A percentile compares a stretch with the other conserved stretches of the same genome.
phyloP scores from a whole-genome alignment of 495 filamentous ascomycete species.

The Penicillium manginii region DNA sequence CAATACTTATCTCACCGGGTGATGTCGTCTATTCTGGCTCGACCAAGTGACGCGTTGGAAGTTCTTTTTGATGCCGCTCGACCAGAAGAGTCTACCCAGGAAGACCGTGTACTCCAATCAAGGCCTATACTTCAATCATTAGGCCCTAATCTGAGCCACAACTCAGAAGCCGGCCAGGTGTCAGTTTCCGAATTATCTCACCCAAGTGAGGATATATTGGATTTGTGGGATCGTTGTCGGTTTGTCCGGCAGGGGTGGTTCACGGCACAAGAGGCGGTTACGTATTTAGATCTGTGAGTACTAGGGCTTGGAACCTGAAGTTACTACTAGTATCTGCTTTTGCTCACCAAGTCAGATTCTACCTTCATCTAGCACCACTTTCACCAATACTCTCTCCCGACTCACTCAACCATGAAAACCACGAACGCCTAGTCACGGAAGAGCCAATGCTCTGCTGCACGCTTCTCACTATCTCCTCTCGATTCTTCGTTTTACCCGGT shows the following conservation, averaged over 20 bases:
- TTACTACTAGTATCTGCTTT: too few species aligned
- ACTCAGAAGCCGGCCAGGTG: constrained; percentile 27
- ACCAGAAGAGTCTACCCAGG: constrained; percentile 10
- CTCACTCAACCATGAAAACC: constrained; percentile 50
- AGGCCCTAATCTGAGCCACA: constrained; percentile 18
- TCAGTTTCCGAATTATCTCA: constrained; percentile 34
- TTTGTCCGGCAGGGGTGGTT: constrained; percentile 59
- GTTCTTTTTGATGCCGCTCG: constrained; percentile 55
- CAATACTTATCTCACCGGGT: constrained; percentile 41
- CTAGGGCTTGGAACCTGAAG: too few species aligned
- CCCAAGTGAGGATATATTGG: constrained; percentile 33
- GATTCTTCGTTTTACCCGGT: constrained; percentile 54
- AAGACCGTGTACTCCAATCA: constrained; percentile 17
- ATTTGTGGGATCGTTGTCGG: constrained; percentile 52
- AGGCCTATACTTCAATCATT: constrained; percentile 7
- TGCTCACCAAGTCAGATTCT: too few species aligned
- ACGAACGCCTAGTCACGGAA: constrained; percentile 46
- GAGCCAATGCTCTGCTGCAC: constrained; percentile 55
- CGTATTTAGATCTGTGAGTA: constrained; percentile 58
- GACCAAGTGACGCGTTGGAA: constrained; percentile 56
- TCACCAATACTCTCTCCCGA: constrained; percentile 55
- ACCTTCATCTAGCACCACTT: constrained; percentile 52
- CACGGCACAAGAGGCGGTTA: constrained; percentile 53
- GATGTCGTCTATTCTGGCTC: constrained; percentile 53
- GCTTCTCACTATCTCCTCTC: constrained; percentile 58